Evolutionary conservation across 1,139 yeast genomes (phyloP).

Genomic region (Suhomyces taliae): DNA sequence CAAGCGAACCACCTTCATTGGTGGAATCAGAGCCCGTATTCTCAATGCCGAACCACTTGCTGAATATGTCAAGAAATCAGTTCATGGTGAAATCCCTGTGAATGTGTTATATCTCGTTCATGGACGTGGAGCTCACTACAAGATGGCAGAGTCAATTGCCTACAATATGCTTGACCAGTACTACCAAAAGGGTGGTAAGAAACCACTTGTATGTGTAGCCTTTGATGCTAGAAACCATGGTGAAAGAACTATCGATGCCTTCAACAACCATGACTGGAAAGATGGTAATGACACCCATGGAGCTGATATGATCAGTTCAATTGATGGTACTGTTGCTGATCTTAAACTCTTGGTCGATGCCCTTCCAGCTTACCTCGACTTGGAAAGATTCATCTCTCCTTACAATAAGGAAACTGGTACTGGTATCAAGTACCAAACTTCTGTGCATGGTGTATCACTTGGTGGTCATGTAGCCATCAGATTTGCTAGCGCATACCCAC

Average conservation of each 20-base stretch:
- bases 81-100: conserved; percentile 27
- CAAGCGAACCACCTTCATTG: conserved; percentile 26
- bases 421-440: conserved; percentile 29
- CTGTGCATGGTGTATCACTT: conserved; percentile 55
- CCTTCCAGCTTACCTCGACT: conserved; percentile 45
- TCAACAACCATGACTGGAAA: conserved; percentile 45
- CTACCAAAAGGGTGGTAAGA: conserved; percentile 19
- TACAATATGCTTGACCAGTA: conserved; percentile 29
- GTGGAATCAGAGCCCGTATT: conserved; percentile 35
- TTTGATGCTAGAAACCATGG: conserved; percentile 69
- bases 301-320: conserved; percentile 50
- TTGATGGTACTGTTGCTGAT: conserved; percentile 55
- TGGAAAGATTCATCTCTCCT: conserved; percentile 28
- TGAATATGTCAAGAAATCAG: conserved; percentile 21
- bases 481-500: conserved; percentile 42
- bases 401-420: conserved; percentile 20
- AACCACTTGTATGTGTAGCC: conserved; percentile 45
- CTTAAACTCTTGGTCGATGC: conserved; percentile 47
- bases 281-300: conserved; percentile 53
- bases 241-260: conserved; percentile 35
- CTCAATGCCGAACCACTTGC: conserved; percentile 33
- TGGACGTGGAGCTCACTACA: conserved; percentile 32
- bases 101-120: conserved; percentile 43
- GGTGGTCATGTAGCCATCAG: conserved; percentile 63
- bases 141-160: conserved; percentile 34